These are phyloP conservation scores for Saprolegnia parasitica DNA, from an alignment of 352 stramenopile species.

Conservation along the genomic window DNA sequence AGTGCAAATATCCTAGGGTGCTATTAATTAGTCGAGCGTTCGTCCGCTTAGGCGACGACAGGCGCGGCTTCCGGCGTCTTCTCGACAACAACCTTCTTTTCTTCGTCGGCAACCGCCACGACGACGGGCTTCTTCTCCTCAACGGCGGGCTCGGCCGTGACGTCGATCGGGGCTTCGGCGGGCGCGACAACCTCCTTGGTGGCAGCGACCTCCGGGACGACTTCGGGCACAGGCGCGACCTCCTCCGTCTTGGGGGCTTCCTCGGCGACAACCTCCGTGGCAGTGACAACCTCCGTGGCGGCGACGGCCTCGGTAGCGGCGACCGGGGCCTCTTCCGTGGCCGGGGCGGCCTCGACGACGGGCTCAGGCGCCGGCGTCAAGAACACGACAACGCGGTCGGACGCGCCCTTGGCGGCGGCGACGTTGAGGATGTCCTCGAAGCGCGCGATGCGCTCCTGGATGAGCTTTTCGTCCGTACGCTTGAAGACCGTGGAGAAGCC, in stretches of 20 bases:
- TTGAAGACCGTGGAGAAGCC: constrained; percentile 50
- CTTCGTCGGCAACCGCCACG: too few relatives aligned
- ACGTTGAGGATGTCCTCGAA: constrained; percentile 63
- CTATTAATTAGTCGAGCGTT: constrained; percentile 1
- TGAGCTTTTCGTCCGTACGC: constrained; percentile 46
- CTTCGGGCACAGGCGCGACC: constrained; percentile 1
- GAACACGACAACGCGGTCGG: constrained; percentile 48
- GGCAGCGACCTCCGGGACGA: background rate
- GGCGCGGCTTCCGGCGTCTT: background rate
- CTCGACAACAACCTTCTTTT: constrained; percentile 18
- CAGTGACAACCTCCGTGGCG: constrained; percentile 17
- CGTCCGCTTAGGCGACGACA: background rate
- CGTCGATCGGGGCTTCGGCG: constrained; percentile 7
- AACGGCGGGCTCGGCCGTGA: constrained; percentile 13
- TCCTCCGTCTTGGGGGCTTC: background rate
- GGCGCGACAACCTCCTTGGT: constrained; percentile 19
- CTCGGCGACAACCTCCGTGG: background rate
- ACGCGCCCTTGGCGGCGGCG: constrained; percentile 49
- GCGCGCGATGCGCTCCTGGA: constrained; percentile 58
- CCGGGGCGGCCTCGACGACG: background rate
- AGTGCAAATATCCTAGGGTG: background rate
- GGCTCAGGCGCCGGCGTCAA: background rate
- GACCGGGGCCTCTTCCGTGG: constrained; percentile 14
- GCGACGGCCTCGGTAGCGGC: constrained; percentile 20
- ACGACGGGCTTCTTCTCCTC: constrained; percentile 9